phyloP scores from a whole-genome alignment of 805 yeast species.

The Ogataea parapolymorpha region DNA sequence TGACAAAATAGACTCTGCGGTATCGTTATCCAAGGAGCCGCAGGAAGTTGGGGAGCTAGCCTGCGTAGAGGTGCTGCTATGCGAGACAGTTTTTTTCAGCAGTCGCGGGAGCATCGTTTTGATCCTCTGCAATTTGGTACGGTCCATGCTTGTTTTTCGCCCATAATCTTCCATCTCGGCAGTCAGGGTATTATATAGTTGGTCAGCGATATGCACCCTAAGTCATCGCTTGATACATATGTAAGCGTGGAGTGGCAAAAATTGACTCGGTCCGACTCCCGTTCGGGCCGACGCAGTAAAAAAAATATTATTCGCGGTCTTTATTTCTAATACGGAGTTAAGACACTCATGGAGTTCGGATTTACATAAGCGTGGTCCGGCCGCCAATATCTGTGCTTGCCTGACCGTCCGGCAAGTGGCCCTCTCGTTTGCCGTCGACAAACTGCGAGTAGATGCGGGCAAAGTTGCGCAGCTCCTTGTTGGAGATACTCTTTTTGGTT shows the following conservation, averaged over 20 bases:
- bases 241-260: too few species aligned
- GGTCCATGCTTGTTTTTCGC: background rate
- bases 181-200: background rate
- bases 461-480: slow-evolving; percentile 63
- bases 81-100: background rate
- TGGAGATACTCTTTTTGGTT: slow-evolving; percentile 88
- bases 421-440: slow-evolving; percentile 61
- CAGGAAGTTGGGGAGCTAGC: background rate
- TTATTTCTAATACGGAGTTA: slow-evolving; percentile 5
- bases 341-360: background rate
- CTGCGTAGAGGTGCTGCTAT: background rate
- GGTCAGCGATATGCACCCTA: background rate
- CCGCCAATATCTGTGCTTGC: slow-evolving; percentile 82
- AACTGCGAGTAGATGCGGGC: slow-evolving; percentile 66
- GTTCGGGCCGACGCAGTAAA: background rate
- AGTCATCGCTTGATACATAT: too few species aligned
- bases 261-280: background rate
- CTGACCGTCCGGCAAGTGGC: slow-evolving; percentile 83
- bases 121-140: background rate
- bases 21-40: background rate
- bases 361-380: slow-evolving; percentile 73
- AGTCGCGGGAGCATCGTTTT: slow-evolving; percentile 1
- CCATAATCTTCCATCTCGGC: background rate
- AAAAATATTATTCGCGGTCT: background rate
- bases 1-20: background rate